Base-by-base conservation (phyloP, 176 grass and related monocot species). In the Aegilops umbellulata region DNA sequence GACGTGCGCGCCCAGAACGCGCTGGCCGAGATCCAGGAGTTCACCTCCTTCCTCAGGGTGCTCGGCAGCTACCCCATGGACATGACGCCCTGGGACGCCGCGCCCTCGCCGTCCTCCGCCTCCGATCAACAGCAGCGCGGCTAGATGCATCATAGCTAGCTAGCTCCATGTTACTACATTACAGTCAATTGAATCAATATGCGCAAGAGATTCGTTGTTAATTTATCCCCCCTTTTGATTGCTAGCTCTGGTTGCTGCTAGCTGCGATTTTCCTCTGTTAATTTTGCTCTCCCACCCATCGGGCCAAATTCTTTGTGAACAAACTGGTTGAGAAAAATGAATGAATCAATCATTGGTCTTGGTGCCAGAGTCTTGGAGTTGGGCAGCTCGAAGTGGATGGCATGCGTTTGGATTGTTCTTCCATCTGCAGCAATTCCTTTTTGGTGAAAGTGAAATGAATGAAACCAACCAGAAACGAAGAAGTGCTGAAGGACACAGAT, bases 41-140 rank as follows among this genome's bases (percentile, higher is more conserved):
- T 91, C 87, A 97, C 95, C 22, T 97, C 95, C n/a, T 97, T 97
- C 78, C 87, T 94, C 84, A 60, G 90, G 19, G 92, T 97, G 61
- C 92, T 97, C 27, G 95, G 95, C 2, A 97, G 95, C 91, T 97
- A 97, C 86, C 95, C 95, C 26, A 97, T 97, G 92, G 95, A 97
- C 85, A 94, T 97, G 95, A 97, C 92, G 38, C 92, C 94, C 0
- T 97, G 91, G 91, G 78, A 84, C 42, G 12, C 64, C 41, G 12
- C 88, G 17, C 16, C 88, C 13, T 36, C 85, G 2, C 23, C 73
- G 2, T 5, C 20, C 76, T 61, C 55, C 34, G 31, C 61, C 17
- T n/a, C 25, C 2, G 61, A 80, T 80, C 77, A 79, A 15, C 49
- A 58, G 6, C 29, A 60, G 11, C 17, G 74, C 46, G 68, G 68